Percentiles rank a stretch among this genome's conserved stretches.
Conservation (phyloP, 208 protist genomes). For the Naegleria gruberi region DNA sequence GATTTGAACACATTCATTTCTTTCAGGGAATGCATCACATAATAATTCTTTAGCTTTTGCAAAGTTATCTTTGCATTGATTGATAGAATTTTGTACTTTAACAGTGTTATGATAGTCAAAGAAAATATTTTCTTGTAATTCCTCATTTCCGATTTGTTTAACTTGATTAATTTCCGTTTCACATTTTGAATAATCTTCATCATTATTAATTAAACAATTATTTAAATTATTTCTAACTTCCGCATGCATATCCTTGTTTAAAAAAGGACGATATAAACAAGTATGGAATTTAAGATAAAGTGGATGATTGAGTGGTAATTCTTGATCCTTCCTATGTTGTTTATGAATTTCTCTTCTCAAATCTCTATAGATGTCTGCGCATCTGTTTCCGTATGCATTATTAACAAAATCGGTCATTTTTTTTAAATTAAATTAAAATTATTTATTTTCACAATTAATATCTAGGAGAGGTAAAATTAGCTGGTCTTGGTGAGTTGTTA, state of each 20-base stretch:
- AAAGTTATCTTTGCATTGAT: not conserved
- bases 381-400: not conserved
- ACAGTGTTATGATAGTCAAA: not conserved
- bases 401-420: slow-evolving; percentile 4
- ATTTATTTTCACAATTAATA: too few relatives aligned
- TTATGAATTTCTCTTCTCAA: not conserved
- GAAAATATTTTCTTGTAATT: not conserved
- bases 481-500: too few relatives aligned
- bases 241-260: not conserved
- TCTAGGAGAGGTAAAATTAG: too few relatives aligned
- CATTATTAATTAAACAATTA: not conserved
- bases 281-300: not conserved
- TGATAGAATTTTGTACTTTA: not conserved
- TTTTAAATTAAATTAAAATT: too few relatives aligned
- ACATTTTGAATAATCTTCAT: not conserved
- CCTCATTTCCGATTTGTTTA: not conserved
- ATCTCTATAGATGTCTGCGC: not conserved
- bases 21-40: not conserved
- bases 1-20: not conserved
- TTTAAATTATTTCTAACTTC: not conserved
- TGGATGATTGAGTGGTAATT: not conserved
- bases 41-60: not conserved
- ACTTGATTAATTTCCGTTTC: not conserved
- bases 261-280: not conserved
- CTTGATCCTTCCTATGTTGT: not conserved